Evolutionary conservation across 495 filamentous ascomycete genomes (phyloP), one percentile per base, ranked within the genome.

Genomic region (Aspergillus ellipticus): DNA sequence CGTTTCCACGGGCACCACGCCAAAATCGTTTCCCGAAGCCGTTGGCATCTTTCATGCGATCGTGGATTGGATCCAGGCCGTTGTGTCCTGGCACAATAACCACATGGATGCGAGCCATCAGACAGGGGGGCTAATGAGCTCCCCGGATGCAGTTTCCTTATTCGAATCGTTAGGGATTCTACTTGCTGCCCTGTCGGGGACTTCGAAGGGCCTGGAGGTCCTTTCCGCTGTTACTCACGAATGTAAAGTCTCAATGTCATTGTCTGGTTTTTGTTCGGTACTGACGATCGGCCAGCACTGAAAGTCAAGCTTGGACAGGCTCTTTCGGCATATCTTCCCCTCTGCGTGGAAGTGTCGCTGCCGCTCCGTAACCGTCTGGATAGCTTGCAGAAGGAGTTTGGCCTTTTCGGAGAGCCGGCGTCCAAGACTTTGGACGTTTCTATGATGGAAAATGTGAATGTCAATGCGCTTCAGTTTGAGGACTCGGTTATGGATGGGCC

Each of bases 401-500:
- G 71, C 55, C 53, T 79, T 2, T 78, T 71, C 51, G 73, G 71
- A 11, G 63, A 72, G 46, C 66, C 67, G 15, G 33, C 63, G 4
- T 63, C 70, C 15, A 77, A 78, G 51, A 11, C 61, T 3, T 56
- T 77, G 60, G 73, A 73, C 17, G 66, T 69, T 16, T 50, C 69
- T 22, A 67, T 68, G 55, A 73, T 77, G 49, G 69, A 73, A 1
- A 64, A 64, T 24, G 66, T 77, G 52, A 73, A 77, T 61, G 73
- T 77, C n/a, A 74, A 74, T 53, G 62, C 71, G 16, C 71, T 79
- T 24, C 74, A 79, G 49, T 77, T 79, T 37, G 65, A 85, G 63
- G 61, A 75, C 71, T 65, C 80, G 63, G 65, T 94, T 2, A 75
- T 85, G 22, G 87, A 92, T 59, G 70, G 87, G 4, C 86, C 88